Conservation (phyloP, 495 filamentous ascomycete genomes). For the Echria macrotheca region DNA sequence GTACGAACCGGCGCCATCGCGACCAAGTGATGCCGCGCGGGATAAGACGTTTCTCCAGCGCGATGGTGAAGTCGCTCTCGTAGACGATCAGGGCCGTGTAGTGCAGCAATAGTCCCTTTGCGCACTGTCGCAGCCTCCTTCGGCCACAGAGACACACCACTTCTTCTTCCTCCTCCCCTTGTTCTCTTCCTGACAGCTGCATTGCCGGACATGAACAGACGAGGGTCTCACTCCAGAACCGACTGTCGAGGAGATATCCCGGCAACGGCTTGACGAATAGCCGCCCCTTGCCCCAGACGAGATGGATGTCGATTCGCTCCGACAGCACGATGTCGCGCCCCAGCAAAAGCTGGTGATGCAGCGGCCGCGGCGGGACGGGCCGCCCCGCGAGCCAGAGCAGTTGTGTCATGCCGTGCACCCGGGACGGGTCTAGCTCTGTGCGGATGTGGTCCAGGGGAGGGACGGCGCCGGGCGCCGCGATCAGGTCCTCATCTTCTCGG, state of each 20-base stretch:
- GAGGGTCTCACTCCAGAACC: too few relatives aligned
- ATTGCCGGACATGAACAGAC: not conserved
- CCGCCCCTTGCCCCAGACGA: constrained; percentile 15
- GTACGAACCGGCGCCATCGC: constrained; percentile 22
- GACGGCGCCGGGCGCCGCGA: not conserved
- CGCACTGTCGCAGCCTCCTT: constrained; percentile 17
- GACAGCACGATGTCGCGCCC: constrained; percentile 10
- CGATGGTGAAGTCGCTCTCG: constrained; percentile 42
- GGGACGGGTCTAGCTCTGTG: constrained; percentile 26
- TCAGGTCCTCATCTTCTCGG: not conserved
- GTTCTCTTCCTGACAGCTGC: not conserved
- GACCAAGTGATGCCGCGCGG: constrained; percentile 29
- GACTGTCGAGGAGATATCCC: constrained; percentile 32
- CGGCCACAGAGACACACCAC: too few relatives aligned
- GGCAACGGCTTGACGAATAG: constrained; percentile 45
- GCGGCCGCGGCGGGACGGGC: constrained; percentile 40
- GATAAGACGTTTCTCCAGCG: constrained; percentile 30
- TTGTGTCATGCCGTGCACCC: constrained; percentile 30
- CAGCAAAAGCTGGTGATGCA: constrained; percentile 42
- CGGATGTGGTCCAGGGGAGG: constrained; percentile 2
- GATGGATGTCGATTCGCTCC: constrained; percentile 19
- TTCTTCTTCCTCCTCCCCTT: too few relatives aligned
- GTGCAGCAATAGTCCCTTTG: constrained; percentile 39
- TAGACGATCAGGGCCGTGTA: constrained; percentile 41
- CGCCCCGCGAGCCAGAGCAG: constrained; percentile 47